Evolutionary conservation across 2,329 filamentous ascomycete genomes (phyloP).

Genomic region (Alternaria sp.): DNA sequence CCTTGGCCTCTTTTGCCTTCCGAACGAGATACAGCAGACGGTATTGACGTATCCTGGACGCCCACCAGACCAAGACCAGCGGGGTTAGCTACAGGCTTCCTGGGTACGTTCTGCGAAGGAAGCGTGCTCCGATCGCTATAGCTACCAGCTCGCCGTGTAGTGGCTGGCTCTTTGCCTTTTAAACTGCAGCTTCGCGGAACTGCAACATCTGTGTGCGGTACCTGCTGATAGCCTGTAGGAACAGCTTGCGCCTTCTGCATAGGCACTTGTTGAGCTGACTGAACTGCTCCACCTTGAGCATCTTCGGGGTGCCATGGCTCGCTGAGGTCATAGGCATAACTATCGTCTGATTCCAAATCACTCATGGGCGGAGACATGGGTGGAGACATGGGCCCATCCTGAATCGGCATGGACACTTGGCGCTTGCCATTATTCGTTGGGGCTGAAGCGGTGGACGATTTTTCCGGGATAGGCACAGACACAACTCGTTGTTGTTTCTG

Average conservation of each 20-base stretch:
- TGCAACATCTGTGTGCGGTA: constrained; percentile 28
- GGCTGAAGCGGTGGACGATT: constrained; percentile 18
- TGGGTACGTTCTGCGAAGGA: constrained; percentile 32
- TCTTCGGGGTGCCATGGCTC: constrained; percentile 49
- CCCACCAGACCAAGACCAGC: constrained; percentile 47
- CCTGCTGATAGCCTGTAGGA: constrained; percentile 20
- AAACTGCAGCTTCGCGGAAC: constrained; percentile 36
- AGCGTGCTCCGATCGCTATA: constrained; percentile 43
- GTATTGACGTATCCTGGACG: constrained; percentile 39
- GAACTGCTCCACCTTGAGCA: constrained; percentile 27
- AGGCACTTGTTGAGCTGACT: constrained; percentile 26
- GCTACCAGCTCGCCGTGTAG: constrained; percentile 39
- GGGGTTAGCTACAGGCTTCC: constrained; percentile 35
- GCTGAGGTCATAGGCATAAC: constrained; percentile 41
- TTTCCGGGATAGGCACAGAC: constrained; percentile 28
- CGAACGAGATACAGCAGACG: constrained; percentile 44
- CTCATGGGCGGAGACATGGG: constrained; percentile 32
- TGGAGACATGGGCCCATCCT: constrained; percentile 26
- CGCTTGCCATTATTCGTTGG: constrained; percentile 37
- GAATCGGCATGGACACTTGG: constrained; percentile 47
- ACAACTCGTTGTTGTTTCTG: constrained; percentile 43
- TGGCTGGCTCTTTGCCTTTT: constrained; percentile 46
- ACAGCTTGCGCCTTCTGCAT: constrained; percentile 38
- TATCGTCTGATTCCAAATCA: constrained; percentile 43
- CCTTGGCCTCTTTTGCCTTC: constrained; percentile 43